Conservation (phyloP, 352 stramenopile species). For the Phytophthora pisi region DNA sequence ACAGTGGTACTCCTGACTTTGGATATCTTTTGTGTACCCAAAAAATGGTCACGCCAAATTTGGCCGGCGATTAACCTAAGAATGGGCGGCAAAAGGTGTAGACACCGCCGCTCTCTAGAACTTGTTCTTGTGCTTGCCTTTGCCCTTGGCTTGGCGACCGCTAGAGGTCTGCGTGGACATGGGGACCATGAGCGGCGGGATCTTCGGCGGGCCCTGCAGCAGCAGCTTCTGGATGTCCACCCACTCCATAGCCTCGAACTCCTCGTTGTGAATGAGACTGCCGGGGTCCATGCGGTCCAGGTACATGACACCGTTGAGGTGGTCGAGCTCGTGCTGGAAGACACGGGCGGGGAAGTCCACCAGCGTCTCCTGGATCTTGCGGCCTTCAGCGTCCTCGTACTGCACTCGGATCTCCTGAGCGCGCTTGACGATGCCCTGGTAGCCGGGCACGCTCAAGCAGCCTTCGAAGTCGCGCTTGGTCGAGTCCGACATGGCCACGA, state of each 20-base stretch:
- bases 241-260: constrained; percentile 74
- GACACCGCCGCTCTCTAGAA: constrained; percentile 16
- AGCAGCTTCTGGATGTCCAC: constrained; percentile 69
- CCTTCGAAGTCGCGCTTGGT: constrained; percentile 84
- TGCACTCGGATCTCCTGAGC: constrained; percentile 68
- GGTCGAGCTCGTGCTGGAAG: constrained; percentile 86
- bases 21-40: not conserved
- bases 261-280: constrained; percentile 84
- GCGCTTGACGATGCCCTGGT: constrained; percentile 75
- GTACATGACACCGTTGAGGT: constrained; percentile 81
- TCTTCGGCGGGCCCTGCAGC: constrained; percentile 31
- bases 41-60: not conserved
- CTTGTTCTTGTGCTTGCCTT: constrained; percentile 33
- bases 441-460: constrained; percentile 82
- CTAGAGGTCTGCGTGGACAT: constrained; percentile 11
- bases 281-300: constrained; percentile 70
- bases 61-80: not conserved
- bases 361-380: constrained; percentile 61
- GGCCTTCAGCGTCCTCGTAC: constrained; percentile 61
- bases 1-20: not conserved
- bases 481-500: constrained; percentile 53
- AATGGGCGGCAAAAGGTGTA: not conserved
- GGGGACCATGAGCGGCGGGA: constrained; percentile 32
- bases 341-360: constrained; percentile 79
- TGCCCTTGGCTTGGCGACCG: constrained; percentile 21